Conservation (phyloP, 805 yeast species). For the Suhomyces sp. region DNA sequence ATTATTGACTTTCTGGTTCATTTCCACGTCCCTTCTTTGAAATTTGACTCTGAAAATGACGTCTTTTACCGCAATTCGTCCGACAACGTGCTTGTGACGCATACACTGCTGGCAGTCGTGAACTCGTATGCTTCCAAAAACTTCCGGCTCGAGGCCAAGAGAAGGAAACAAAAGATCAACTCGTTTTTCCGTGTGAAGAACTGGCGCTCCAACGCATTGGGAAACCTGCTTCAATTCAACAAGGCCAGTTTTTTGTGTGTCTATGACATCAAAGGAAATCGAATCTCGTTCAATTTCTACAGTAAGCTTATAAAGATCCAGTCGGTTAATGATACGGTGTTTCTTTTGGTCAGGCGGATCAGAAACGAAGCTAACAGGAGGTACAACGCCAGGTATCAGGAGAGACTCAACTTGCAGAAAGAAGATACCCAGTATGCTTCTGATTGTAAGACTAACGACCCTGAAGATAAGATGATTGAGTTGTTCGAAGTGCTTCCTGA, state of each 20-base stretch:
- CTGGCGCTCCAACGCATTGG: constrained; percentile 28
- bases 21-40: constrained; percentile 29
- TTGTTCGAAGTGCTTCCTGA: constrained; percentile 32
- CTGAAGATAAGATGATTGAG: constrained; percentile 13
- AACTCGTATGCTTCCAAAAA: constrained; percentile 28
- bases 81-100: constrained; percentile 25
- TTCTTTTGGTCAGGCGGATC: constrained; percentile 31
- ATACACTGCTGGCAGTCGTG: constrained; percentile 21
- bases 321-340: constrained; percentile 37
- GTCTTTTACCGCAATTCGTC: constrained; percentile 19
- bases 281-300: constrained; percentile 20
- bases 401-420: background rate
- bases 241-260: constrained; percentile 25
- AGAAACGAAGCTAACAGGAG: constrained; percentile 26
- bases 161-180: constrained; percentile 15
- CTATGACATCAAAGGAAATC: constrained; percentile 23
- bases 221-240: constrained; percentile 26
- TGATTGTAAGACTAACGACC: background rate
- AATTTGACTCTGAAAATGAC: constrained; percentile 13
- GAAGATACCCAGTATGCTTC: background rate
- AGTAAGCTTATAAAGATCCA: constrained; percentile 26
- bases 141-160: constrained; percentile 12
- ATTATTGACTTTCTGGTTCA: constrained; percentile 30
- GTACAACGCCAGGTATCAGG: constrained; percentile 16
- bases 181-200: constrained; percentile 30